phyloP scores from a whole-genome alignment of 2,329 filamentous ascomycete species.

The Fusarium avenaceum region DNA sequence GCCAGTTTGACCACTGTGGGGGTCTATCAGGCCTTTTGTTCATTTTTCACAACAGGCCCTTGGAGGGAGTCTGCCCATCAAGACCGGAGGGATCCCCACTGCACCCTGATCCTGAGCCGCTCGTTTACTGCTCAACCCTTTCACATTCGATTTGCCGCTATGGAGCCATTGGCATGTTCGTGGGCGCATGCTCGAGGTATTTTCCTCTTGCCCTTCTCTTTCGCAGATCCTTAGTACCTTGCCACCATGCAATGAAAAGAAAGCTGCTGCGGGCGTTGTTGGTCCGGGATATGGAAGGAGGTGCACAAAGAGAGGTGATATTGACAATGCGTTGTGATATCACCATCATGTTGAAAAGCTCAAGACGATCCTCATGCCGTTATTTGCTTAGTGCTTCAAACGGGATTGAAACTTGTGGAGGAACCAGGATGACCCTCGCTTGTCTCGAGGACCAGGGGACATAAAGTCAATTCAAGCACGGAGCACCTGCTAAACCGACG shows the following conservation, averaged over 20 bases:
- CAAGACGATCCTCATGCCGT: slow-evolving; percentile 42
- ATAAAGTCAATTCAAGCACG: slow-evolving; percentile 43
- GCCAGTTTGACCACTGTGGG: slow-evolving; percentile 40
- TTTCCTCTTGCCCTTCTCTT: slow-evolving; percentile 21
- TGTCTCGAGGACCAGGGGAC: slow-evolving; percentile 42
- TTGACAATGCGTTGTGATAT: slow-evolving; percentile 34
- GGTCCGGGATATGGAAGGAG: slow-evolving; percentile 19
- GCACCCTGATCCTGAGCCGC: slow-evolving; percentile 41
- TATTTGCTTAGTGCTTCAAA: slow-evolving; percentile 43
- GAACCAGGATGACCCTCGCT: slow-evolving; percentile 50
- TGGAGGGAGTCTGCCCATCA: slow-evolving; percentile 42
- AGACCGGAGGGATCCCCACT: slow-evolving; percentile 40
- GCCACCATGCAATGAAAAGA: slow-evolving; percentile 33
- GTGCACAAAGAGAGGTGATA: slow-evolving; percentile 10
- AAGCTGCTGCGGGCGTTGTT: slow-evolving; percentile 12
- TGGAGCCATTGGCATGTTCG: slow-evolving; percentile 41
- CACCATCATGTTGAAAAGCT: slow-evolving; percentile 34
- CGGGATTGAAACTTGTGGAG: slow-evolving; percentile 47
- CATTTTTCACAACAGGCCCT: slow-evolving; percentile 37
- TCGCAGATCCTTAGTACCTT: slow-evolving; percentile 32
- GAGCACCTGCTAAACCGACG: slow-evolving; percentile 50
- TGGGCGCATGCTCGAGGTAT: slow-evolving; percentile 39
- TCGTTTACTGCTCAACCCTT: slow-evolving; percentile 40
- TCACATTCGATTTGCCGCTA: slow-evolving; percentile 43
- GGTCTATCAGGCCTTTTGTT: slow-evolving; percentile 39